phyloP scores from a whole-genome alignment of 345 rosid species.

The Aethionema arabicum region DNA sequence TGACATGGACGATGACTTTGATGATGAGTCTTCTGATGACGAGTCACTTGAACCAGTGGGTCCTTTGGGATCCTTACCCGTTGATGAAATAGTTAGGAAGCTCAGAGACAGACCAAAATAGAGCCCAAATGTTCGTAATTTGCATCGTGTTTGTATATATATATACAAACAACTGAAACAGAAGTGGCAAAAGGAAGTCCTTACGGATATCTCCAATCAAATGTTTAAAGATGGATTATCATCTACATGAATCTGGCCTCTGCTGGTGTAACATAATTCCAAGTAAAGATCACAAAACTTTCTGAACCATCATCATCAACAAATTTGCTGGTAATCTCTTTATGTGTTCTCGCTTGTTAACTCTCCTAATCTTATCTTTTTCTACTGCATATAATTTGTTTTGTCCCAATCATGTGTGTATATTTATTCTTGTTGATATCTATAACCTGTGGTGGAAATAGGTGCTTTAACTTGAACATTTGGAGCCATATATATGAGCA shows the following conservation, averaged over 20 bases:
- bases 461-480: neutral
- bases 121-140: constrained; percentile 2
- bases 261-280: too few relatives aligned
- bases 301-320: neutral
- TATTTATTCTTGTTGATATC: neutral
- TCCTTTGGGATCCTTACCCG: constrained; percentile 54
- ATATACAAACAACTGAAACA: constrained; percentile 5
- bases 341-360: neutral
- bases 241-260: neutral
- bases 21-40: constrained; percentile 49
- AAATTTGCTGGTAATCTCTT: neutral
- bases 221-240: neutral
- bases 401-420: neutral
- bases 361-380: neutral
- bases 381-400: neutral
- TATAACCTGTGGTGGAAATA: constrained; percentile 15
- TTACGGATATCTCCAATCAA: neutral
- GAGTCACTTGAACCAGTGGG: constrained; percentile 41
- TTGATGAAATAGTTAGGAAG: constrained; percentile 58
- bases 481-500: constrained; percentile 4
- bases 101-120: constrained; percentile 34
- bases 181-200: neutral
- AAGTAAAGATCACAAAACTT: neutral
- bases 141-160: constrained; percentile 18
- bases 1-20: constrained; percentile 39